Percentiles rank a stretch among this genome's conserved stretches.
phyloP scores from a whole-genome alignment of 192 early-diverging fungal genomes.

The Backusella morwellensis region DNA sequence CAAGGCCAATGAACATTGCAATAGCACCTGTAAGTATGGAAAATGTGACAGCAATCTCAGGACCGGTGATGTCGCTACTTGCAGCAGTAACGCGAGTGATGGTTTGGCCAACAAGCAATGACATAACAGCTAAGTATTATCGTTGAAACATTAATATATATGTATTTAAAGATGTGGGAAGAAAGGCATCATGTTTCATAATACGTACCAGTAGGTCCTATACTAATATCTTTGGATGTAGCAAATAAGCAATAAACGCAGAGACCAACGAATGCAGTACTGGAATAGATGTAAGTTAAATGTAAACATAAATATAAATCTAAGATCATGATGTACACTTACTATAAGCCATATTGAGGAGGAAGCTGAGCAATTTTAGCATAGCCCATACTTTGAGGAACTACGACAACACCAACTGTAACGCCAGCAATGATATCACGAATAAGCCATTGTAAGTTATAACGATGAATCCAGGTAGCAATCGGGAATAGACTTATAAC shows the following conservation, averaged over 20 bases:
- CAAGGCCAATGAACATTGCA: conserved; percentile 70
- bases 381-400: conserved; percentile 74
- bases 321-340: background rate
- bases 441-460: conserved; percentile 45
- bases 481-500: conserved; percentile 32
- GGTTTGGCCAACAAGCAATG: conserved; percentile 70
- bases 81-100: conserved; percentile 38
- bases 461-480: conserved; percentile 32
- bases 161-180: conserved; percentile 16
- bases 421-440: conserved; percentile 66
- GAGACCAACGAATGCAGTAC: conserved; percentile 61
- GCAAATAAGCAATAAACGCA: conserved; percentile 61
- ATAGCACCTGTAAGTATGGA: conserved; percentile 78
- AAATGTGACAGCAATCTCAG: conserved; percentile 62
- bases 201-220: conserved; percentile 49
- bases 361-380: conserved; percentile 68
- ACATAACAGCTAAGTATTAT: conserved; percentile 61
- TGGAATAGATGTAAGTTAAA: background rate
- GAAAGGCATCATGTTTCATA: conserved; percentile 20
- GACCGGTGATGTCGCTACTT: conserved; percentile 20
- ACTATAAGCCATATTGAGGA: conserved; percentile 74
- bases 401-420: conserved; percentile 73
- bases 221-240: conserved; percentile 75
- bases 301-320: background rate
- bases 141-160: background rate